Conservation (phyloP, 169 alveolate species). For the Besnoitia besnoiti region DNA sequence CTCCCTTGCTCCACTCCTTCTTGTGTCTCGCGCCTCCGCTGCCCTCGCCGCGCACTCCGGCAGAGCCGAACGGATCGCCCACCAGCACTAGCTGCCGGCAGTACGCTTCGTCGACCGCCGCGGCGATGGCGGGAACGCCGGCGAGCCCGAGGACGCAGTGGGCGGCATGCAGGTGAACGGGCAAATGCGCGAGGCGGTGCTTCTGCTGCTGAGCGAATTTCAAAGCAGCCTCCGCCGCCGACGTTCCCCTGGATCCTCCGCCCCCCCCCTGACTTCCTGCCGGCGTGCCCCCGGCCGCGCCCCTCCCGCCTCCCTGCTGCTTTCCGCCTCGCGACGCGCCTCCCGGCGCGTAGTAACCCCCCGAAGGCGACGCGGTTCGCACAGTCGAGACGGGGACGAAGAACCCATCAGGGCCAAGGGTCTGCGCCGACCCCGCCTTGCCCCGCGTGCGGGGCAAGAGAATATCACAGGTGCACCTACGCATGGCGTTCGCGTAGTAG, state of each 20-base stretch:
- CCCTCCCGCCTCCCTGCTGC: neutral
- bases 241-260: neutral
- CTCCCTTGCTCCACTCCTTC: neutral
- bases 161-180: constrained; percentile 33
- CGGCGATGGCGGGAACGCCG: neutral
- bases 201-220: neutral
- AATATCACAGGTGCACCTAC: neutral
- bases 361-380: neutral
- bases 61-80: constrained; percentile 11
- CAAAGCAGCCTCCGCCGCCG: constrained; percentile 16
- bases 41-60: neutral
- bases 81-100: constrained; percentile 32
- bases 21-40: neutral
- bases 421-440: neutral
- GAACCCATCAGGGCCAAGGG: neutral
- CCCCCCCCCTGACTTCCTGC: neutral
- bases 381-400: neutral
- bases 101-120: constrained; percentile 43
- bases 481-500: neutral
- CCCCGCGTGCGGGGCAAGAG: neutral
- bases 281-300: neutral
- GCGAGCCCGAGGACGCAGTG: constrained; percentile 21
- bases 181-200: neutral
- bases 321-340: neutral
- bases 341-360: neutral